Conservation (phyloP, 192 early-diverging fungal species). For the Neocallimastix lanati region DNA sequence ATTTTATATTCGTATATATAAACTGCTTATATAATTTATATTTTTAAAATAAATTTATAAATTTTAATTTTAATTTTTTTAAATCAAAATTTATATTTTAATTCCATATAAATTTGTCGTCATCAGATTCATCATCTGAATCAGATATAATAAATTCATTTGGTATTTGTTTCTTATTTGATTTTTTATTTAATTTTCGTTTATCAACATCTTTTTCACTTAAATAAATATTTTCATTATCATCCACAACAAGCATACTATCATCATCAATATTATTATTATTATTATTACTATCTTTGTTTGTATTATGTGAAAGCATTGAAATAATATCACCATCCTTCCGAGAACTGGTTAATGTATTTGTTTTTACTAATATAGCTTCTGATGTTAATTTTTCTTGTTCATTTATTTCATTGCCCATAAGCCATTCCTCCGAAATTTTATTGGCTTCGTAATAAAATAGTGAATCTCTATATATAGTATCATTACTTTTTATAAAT, state of each 20-base stretch:
- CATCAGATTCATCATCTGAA: not conserved
- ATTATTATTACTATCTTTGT: too few relatives aligned
- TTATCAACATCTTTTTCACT: not conserved
- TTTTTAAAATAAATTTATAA: too few relatives aligned
- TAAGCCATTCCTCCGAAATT: not conserved
- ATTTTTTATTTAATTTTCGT: not conserved
- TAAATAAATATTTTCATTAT: not conserved
- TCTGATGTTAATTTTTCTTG: not conserved
- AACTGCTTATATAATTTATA: too few relatives aligned
- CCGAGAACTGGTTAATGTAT: not conserved
- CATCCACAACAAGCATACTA: too few relatives aligned
- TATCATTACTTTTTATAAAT: not conserved
- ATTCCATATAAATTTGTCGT: not conserved
- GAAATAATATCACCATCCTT: not conserved
- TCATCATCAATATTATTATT: too few relatives aligned
- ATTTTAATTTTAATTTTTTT: too few relatives aligned
- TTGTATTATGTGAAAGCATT: not conserved
- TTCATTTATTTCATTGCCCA: not conserved
- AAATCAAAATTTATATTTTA: too few relatives aligned
- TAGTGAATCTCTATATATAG: not conserved
- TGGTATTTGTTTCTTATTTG: not conserved
- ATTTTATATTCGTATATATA: too few relatives aligned
- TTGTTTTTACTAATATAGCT: not conserved
- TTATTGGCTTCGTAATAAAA: not conserved
- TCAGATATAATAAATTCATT: not conserved